These are phyloP conservation scores for Mycena olivaceomarginata DNA, from an alignment of 768 basidiomycete genomes.

Conservation along the genomic window DNA sequence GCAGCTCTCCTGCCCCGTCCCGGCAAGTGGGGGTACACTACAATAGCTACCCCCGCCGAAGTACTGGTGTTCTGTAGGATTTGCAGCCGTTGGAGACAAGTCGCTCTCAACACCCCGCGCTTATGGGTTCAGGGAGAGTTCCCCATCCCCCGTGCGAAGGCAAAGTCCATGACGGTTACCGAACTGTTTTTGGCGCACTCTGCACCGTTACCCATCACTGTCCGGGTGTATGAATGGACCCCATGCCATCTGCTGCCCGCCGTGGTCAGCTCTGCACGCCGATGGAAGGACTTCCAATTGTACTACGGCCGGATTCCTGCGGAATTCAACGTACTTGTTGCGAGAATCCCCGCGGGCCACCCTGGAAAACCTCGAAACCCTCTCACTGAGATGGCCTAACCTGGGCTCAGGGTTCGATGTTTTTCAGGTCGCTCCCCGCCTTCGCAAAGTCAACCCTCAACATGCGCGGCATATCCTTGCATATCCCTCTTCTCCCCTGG, in stretches of 20 bases:
- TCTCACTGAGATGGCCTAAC: not conserved
- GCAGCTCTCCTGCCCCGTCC: not conserved
- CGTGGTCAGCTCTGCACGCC: not conserved
- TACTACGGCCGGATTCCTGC: not conserved
- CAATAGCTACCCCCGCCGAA: not conserved
- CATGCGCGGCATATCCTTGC: not conserved
- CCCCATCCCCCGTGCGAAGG: no score
- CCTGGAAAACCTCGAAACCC: constrained; percentile 9
- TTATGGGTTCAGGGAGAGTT: not conserved
- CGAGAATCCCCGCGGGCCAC: not conserved
- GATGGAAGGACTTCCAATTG: not conserved
- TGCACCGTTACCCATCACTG: no score
- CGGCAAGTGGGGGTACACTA: no score
- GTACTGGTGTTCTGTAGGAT: not conserved
- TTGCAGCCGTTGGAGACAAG: not conserved
- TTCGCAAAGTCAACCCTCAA: constrained; percentile 14
- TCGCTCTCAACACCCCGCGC: not conserved
- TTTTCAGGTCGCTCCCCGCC: constrained; percentile 20
- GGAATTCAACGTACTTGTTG: not conserved
- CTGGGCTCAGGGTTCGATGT: not conserved
- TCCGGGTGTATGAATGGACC: no score
- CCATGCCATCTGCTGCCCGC: not conserved
- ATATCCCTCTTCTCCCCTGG: constrained; percentile 26
- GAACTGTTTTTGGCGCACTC: no score
- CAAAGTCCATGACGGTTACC: no score